Percentiles rank a stretch among this genome's conserved stretches.
phyloP scores from a whole-genome alignment of 2,329 filamentous ascomycete species.

The Beauveria rudraprayagi region DNA sequence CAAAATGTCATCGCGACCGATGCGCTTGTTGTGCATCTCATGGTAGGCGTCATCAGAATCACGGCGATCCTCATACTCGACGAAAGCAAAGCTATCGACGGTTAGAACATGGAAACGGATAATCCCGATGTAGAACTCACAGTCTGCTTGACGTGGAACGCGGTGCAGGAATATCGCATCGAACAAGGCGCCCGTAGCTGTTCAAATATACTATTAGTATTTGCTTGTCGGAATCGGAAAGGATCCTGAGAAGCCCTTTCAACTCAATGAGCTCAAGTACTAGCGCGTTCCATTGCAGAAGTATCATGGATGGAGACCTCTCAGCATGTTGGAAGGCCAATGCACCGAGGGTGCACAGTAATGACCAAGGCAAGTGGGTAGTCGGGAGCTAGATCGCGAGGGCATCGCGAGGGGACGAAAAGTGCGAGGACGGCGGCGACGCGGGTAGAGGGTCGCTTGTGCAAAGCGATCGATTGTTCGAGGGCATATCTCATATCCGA shows the following conservation, averaged over 20 bases:
- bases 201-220: constrained; percentile 35
- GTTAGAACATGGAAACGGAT: not conserved
- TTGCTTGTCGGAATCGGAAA: constrained; percentile 22
- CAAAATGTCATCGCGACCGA: constrained; percentile 87
- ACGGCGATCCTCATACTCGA: constrained; percentile 96
- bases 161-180: constrained; percentile 95
- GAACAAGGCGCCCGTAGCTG: constrained; percentile 95
- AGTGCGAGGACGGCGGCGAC: constrained; percentile 4
- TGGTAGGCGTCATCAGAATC: constrained; percentile 99
- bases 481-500: constrained; percentile 19
- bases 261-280: constrained; percentile 6
- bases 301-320: not conserved
- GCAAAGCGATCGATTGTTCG: constrained; percentile 27
- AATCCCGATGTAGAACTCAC: constrained; percentile 51
- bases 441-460: constrained; percentile 24
- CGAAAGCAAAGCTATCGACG: constrained; percentile 74
- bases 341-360: not conserved
- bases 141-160: constrained; percentile 89
- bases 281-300: constrained; percentile 6
- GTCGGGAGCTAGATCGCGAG: not conserved
- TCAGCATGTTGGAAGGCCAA: not conserved
- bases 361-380: not conserved
- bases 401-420: constrained; percentile 3
- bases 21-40: constrained; percentile 99
- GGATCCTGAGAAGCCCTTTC: constrained; percentile 1